Percentiles rank a stretch among this genome's conserved stretches.
Evolutionary conservation across 2,329 filamentous ascomycete genomes (phyloP).

Genomic region (Ophiostoma sp.): DNA sequence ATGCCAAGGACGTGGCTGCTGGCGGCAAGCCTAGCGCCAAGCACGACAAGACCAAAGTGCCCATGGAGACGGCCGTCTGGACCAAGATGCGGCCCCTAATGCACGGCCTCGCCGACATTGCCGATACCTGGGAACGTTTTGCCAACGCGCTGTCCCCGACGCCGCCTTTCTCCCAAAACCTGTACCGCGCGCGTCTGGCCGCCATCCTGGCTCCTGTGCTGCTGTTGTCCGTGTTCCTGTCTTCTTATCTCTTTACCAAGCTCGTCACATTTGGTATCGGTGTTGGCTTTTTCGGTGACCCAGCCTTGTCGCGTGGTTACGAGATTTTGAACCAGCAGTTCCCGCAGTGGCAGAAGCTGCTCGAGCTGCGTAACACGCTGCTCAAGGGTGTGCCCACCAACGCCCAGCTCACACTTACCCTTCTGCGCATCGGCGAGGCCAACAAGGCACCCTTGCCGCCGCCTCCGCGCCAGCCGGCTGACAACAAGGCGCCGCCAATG

Average conservation of each 20-base stretch:
- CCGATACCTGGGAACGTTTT: conserved; percentile 55
- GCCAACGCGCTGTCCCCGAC: conserved; percentile 51
- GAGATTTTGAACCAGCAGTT: conserved; percentile 57
- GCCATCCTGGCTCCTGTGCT: not conserved
- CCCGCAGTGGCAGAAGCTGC: conserved; percentile 72
- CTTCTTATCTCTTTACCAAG: conserved; percentile 3
- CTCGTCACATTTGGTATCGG: not conserved
- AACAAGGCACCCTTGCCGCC: conserved; percentile 66
- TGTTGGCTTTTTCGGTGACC: not conserved
- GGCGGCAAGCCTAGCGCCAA: conserved; percentile 52
- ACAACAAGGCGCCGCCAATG: conserved; percentile 39
- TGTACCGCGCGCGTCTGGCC: conserved; percentile 53
- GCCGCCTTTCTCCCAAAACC: conserved; percentile 58
- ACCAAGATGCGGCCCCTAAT: conserved; percentile 72
- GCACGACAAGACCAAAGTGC: conserved; percentile 76
- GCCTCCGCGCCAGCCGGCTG: conserved; percentile 54
- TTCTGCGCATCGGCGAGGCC: conserved; percentile 77
- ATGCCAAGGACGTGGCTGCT: conserved; percentile 44
- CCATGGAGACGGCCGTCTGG: conserved; percentile 76
- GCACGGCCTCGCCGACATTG: conserved; percentile 49
- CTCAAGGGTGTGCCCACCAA: conserved; percentile 84
- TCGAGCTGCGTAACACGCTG: conserved; percentile 68
- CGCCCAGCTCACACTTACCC: conserved; percentile 76
- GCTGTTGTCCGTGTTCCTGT: not conserved
- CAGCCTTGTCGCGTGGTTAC: conserved; percentile 35